Evolutionary conservation across 129 eudicot species (phyloP).

Genomic region (Oenanthe sinensis): DNA sequence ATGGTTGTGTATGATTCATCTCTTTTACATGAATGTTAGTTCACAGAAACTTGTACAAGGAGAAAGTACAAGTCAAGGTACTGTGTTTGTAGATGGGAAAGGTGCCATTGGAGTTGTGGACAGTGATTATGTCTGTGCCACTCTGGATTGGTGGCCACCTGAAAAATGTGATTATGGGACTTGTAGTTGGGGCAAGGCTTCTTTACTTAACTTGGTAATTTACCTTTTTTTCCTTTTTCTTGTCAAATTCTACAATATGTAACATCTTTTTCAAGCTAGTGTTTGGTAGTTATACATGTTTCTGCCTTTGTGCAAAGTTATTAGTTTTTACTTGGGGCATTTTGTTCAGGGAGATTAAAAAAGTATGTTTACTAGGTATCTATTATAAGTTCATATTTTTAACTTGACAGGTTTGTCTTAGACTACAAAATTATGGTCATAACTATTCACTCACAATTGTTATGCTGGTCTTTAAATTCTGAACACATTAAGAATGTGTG

Average conservation of each 20-base stretch:
- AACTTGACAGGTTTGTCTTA: no score
- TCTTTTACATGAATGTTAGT: not conserved
- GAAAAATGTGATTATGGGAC: slow-evolving; percentile 82
- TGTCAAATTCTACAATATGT: not conserved
- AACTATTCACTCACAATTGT: not conserved
- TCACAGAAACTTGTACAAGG: not conserved
- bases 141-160: slow-evolving; percentile 96
- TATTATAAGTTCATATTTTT: no score
- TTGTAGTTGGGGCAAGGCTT: slow-evolving; percentile 74
- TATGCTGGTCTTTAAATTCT: not conserved
- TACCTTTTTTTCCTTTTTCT: not conserved
- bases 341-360: not conserved
- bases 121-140: slow-evolving; percentile 71
- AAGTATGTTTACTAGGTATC: no score
- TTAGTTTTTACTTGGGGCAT: not conserved
- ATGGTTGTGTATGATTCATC: not conserved
- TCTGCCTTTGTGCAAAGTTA: not conserved
- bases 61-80: not conserved
- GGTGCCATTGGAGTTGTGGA: slow-evolving; percentile 39
- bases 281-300: not conserved
- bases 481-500: not conserved
- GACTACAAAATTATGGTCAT: not conserved
- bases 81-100: slow-evolving; percentile 32
- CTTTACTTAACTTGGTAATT: slow-evolving; percentile 67
- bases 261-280: not conserved